A percentile compares a stretch with the other conserved stretches of the same genome.
Conservation (phyloP, 352 stramenopile genomes). For the Pilasporangium apinafurcum region DNA sequence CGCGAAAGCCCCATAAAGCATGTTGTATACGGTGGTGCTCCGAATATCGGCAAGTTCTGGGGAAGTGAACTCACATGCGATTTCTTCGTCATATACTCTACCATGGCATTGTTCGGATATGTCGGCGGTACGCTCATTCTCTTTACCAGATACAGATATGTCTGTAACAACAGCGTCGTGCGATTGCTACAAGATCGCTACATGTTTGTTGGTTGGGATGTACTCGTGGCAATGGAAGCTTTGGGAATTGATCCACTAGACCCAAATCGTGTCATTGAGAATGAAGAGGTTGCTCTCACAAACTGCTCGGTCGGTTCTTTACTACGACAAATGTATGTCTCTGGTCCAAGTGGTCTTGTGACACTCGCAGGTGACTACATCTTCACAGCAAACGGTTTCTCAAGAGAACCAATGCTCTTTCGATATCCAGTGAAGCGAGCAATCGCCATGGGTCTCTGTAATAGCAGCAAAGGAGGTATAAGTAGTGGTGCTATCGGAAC, state of each 20-base stretch:
- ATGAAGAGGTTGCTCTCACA: conserved; percentile 4
- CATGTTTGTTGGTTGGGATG: conserved; percentile 15
- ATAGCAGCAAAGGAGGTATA: too few species aligned
- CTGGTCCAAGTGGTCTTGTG: conserved; percentile 14
- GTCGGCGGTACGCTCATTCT: conserved; percentile 11
- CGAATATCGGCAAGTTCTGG: conserved; percentile 31
- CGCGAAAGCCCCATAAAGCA: conserved; percentile 9
- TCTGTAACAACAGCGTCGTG: conserved; percentile 19
- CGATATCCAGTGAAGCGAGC: conserved; percentile 16
- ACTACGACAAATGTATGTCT: conserved; percentile 23
- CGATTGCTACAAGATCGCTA: conserved; percentile 24
- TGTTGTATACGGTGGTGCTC: conserved; percentile 19
- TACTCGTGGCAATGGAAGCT: conserved; percentile 7
- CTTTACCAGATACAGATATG: conserved; percentile 17
- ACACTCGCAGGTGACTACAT: conserved; percentile 25
- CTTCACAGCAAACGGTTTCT: conserved; percentile 18
- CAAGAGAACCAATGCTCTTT: conserved; percentile 14
- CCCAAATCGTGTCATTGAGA: conserved; percentile 3
- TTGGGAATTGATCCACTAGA: conserved; percentile 20
- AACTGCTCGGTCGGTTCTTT: conserved; percentile 17
- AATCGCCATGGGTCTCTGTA: conserved; percentile 13
- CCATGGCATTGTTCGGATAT: conserved; percentile 10
- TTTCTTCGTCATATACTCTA: conserved; percentile 17
- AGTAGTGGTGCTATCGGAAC: too few species aligned
- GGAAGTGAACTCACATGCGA: conserved; percentile 37